Percentiles rank a stretch among this genome's conserved stretches.
Conservation (phyloP, 805 yeast genomes). For the Saturnispora sanitii region DNA sequence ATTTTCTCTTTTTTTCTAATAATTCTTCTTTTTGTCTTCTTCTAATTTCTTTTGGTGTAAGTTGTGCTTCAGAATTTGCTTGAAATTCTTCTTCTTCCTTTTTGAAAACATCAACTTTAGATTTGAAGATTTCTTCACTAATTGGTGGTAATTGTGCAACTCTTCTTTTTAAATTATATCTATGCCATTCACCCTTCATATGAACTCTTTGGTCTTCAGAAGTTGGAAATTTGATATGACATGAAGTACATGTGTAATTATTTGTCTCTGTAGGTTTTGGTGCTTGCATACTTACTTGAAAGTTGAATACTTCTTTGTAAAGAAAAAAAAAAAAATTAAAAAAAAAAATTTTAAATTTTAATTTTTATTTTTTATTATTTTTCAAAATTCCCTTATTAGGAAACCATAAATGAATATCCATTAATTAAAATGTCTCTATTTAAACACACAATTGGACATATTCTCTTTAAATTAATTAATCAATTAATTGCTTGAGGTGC, state of each 20-base stretch:
- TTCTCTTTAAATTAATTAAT: no score
- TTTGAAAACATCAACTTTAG: slow-evolving; percentile 19
- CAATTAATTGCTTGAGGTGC: slow-evolving; percentile 45
- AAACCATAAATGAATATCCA: no score
- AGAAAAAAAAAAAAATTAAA: neutral
- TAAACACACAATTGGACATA: no score
- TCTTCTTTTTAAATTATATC: slow-evolving; percentile 88
- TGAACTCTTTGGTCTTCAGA: slow-evolving; percentile 84
- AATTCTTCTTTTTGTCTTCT: slow-evolving; percentile 41
- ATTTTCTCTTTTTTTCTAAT: slow-evolving; percentile 37
- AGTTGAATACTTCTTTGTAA: neutral
- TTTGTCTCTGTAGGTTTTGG: slow-evolving; percentile 6
- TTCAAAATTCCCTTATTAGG: no score
- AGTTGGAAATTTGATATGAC: slow-evolving; percentile 68
- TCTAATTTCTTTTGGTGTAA: slow-evolving; percentile 33
- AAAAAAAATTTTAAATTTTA: neutral
- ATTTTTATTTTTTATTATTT: neutral
- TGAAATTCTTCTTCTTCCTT: slow-evolving; percentile 20
- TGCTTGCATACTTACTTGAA: slow-evolving; percentile 1
- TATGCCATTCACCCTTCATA: slow-evolving; percentile 97
- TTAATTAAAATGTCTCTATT: no score
- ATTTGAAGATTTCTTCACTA: slow-evolving; percentile 21
- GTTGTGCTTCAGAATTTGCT: slow-evolving; percentile 1
- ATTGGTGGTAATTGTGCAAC: slow-evolving; percentile 78
- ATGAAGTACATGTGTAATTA: slow-evolving; percentile 71